Evolutionary conservation across 2,329 filamentous ascomycete genomes (phyloP).

Genomic region (Alternaria postmessia): DNA sequence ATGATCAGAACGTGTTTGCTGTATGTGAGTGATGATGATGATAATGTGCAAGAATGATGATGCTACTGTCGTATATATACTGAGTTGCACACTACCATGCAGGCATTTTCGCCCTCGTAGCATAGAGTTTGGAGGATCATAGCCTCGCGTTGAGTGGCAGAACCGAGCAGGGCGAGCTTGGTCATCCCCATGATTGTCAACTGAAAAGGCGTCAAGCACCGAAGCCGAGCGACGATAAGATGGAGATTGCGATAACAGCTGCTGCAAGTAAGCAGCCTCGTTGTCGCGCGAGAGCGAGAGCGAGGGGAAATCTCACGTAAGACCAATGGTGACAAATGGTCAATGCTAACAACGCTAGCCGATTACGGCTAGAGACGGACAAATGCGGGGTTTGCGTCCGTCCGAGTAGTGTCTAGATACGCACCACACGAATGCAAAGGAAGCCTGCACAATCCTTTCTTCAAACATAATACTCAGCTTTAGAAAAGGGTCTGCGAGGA

Average conservation of each 20-base stretch:
- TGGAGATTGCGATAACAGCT: not conserved
- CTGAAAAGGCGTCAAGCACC: not conserved
- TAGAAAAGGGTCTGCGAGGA: rapidly evolving
- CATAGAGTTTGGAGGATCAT: not conserved
- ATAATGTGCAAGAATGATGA: not conserved
- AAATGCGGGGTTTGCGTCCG: not conserved
- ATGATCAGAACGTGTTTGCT: not conserved
- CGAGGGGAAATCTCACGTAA: not conserved
- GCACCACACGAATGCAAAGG: not conserved
- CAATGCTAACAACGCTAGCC: not conserved
- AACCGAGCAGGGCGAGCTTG: conserved; percentile 12
- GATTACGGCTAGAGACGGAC: not conserved
- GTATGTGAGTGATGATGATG: not conserved
- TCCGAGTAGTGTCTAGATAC: not conserved
- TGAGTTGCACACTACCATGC: not conserved
- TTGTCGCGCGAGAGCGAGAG: conserved; percentile 1
- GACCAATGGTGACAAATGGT: not conserved
- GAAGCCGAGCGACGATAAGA: not conserved
- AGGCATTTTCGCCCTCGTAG: not conserved
- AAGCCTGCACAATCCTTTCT: not conserved
- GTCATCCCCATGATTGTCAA: not conserved
- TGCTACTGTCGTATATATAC: not conserved
- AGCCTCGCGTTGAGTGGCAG: not conserved
- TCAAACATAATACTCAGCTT: not conserved
- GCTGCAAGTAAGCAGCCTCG: not conserved